Base-by-base conservation (phyloP, 2,329 filamentous ascomycete species). In the Nannizzia gypsea region DNA sequence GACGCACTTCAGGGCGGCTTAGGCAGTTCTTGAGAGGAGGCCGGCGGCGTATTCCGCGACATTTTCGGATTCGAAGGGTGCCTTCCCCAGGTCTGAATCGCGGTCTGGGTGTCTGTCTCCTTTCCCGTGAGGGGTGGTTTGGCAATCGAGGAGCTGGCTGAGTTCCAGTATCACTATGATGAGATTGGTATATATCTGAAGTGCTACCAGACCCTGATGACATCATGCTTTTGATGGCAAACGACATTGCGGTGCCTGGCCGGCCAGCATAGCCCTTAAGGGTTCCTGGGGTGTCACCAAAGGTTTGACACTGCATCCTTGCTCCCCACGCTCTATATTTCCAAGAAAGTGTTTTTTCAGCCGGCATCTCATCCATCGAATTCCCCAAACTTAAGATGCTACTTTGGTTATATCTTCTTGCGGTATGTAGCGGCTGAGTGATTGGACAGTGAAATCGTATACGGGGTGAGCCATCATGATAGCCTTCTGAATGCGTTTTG, bases 291-390 rank as follows among this genome's bases (percentile, higher is more conserved):
- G 63, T 50, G 60, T 62, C 15, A 57, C 61, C 61, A 59, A 65
- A 63, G 13, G 66, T 62, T 17, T 69, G 66, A 5, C 73, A 50
- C 59, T 73, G 69, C 71, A 76, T 72, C 24, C 66, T 64, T 26
- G 73, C 68, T 24, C 71, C 71, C 73, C 72, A 75, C 28, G 64
- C 62, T 58, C 69, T 68, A 59, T 72, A 71, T 56, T 64, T 73
- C 17, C 66, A 66, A 11, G 65, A 62, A 36, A 61, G 54, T 40
- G 54, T n/a, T 42, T 56, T 56, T 8, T 15, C n/a, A 9, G 31
- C 34, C 6, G 31, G 38, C 24, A 26, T 38, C 9, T 38, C 38
- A 3, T 42, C 38, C 34, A 56, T 22, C 3, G 38, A 56, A 4
- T 56, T 15, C 24, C 38, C 54, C 9, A 15, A 15, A 8, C 48